Percentiles rank a stretch among this genome's conserved stretches.
These are phyloP conservation scores for Antitrichia curtipendula DNA, from an alignment of 225 moss, liverwort and hornwort species.

Conservation along the genomic window DNA sequence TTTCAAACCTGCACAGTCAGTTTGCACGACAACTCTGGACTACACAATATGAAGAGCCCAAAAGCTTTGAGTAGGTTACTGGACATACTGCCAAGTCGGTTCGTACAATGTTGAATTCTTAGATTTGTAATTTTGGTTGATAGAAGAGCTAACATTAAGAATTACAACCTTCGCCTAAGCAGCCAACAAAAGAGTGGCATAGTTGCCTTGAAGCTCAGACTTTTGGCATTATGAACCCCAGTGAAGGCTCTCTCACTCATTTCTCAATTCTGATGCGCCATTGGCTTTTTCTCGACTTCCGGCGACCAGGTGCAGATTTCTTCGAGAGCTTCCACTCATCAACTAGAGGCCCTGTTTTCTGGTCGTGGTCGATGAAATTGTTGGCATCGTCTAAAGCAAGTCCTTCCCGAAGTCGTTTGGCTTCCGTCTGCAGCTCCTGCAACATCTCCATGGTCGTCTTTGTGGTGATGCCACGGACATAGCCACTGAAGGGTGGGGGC, in stretches of 20 bases:
- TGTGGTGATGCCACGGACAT: constrained; percentile 70
- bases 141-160: not conserved
- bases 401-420: constrained; percentile 69
- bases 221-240: not conserved
- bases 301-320: constrained; percentile 17
- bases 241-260: not conserved
- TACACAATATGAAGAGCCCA: not conserved
- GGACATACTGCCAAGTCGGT: not conserved
- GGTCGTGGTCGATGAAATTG: not conserved
- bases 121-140: not conserved
- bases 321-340: constrained; percentile 12
- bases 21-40: not conserved
- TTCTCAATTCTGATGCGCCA: constrained; percentile 18
- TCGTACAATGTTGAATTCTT: not conserved
- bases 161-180: not conserved
- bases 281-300: constrained; percentile 24
- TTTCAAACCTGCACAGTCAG: not conserved
- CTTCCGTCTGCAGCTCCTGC: constrained; percentile 75
- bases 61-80: not conserved
- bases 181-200: not conserved
- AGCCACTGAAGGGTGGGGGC: constrained; percentile 62
- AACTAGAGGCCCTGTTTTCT: not conserved
- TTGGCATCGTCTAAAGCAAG: not conserved
- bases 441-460: constrained; percentile 53
- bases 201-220: not conserved